Evolutionary conservation across 2,329 filamentous ascomycete genomes (phyloP).

Genomic region (Rhynchosporium agropyri): DNA sequence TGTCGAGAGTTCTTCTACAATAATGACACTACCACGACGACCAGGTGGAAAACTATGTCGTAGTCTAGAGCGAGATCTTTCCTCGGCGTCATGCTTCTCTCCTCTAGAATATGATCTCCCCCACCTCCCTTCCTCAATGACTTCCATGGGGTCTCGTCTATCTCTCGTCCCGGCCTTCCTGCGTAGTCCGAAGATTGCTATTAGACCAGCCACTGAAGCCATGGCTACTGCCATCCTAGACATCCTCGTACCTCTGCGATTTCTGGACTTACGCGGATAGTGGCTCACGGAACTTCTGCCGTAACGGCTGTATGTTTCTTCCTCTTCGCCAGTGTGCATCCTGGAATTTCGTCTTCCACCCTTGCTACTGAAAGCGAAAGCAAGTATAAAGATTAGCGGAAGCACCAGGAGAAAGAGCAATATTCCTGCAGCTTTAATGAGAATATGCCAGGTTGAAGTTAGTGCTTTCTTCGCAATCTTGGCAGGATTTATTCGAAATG

Average conservation of each 20-base stretch:
- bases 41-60: neutral
- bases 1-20: slow-evolving; percentile 6
- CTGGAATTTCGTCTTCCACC: neutral
- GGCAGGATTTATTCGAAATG: neutral
- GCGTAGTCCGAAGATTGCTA: neutral
- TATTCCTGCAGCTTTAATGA: neutral
- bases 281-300: neutral
- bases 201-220: neutral
- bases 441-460: neutral
- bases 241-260: neutral
- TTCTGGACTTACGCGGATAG: neutral
- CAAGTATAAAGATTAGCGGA: neutral
- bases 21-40: neutral
- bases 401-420: neutral
- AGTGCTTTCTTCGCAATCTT: neutral
- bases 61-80: neutral
- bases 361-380: neutral
- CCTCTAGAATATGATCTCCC: neutral
- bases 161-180: neutral
- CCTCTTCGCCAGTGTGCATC: neutral
- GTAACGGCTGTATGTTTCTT: slow-evolving; percentile 2
- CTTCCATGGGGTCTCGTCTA: neutral
- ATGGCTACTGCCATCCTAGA: neutral
- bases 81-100: neutral
- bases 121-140: slow-evolving; percentile 8